Evolutionary conservation across 805 yeast genomes (phyloP), one percentile per base, ranked within the genome.

Genomic region (Wickerhamiella qilinensis): DNA sequence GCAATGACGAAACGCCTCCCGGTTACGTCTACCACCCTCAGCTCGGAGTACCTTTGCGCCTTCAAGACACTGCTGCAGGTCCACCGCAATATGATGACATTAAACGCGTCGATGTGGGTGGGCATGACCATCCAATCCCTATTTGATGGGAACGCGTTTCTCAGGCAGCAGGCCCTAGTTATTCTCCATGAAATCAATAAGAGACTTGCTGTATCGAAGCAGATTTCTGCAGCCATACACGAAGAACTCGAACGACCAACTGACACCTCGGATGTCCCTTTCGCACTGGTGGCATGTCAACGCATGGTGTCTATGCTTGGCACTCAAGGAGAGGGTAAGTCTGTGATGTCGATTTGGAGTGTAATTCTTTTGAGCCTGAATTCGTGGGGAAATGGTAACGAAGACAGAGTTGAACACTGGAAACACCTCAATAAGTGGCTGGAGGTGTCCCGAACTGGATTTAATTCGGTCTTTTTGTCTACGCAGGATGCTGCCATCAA

Each of bases 341-440:
- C 31, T 4, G 31, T 36, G 3, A 27, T 36, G 33, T 11, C 39
- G 2, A 30, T 30, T 7, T 42, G 44, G 44, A 36, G 33, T 11
- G 18, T 18, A 12, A 22, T 42, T 12, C 7, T 42, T 18, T 8
- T 42, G 29, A 18, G 30, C 3, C 19, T 42, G 25, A 30, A 18
- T 19, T 18, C 31, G 6, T 22, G 22, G 9, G 17, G 35, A 32
- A 16, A 39, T n/a, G 38, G 31, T 9, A 18, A 36, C 14, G 38
- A 21, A 11, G 38, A 36, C 24, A 29, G 31, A 30, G 15, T 42
- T 16, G 38, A 40, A 15, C 12, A 37, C 5, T 30, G 39, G 31
- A 24, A 27, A 8, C 37, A 24, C 19, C 33, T 46, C 8, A 36
- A 35, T 16, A n/a, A 16, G 12, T 44, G 46, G 48, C 32, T 44